These are phyloP conservation scores for Postia placenta DNA, from an alignment of 768 basidiomycete species.

Conservation along the genomic window DNA sequence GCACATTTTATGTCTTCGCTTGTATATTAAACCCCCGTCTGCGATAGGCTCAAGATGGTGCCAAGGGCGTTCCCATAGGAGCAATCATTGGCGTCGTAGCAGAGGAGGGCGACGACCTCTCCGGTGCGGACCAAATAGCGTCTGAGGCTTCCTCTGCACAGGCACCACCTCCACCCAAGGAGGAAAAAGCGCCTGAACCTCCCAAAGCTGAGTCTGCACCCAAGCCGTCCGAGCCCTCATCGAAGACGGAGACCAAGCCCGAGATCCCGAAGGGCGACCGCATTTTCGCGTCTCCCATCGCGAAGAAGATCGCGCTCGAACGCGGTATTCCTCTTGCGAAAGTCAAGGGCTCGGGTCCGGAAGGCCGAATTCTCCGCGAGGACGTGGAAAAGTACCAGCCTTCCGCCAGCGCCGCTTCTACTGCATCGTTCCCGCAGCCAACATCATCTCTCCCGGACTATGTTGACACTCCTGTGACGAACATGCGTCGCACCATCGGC, in stretches of 20 bases:
- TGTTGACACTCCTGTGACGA: constrained; percentile 83
- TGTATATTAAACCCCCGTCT: neutral
- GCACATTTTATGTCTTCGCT: constrained; percentile 8
- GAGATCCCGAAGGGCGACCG: constrained; percentile 65
- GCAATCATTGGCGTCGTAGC: constrained; percentile 85
- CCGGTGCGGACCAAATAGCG: constrained; percentile 72
- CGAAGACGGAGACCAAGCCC: constrained; percentile 39
- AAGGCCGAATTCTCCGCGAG: constrained; percentile 89
- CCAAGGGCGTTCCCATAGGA: constrained; percentile 86
- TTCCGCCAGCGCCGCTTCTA: constrained; percentile 31
- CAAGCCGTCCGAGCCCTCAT: constrained; percentile 27
- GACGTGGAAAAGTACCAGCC: constrained; percentile 91
- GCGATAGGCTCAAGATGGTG: constrained; percentile 67
- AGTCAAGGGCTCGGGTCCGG: constrained; percentile 90
- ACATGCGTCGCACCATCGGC: constrained; percentile 94
- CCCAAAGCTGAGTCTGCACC: constrained; percentile 33
- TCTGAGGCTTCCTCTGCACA: constrained; percentile 48
- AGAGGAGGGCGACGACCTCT: constrained; percentile 93
- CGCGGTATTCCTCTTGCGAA: constrained; percentile 85
- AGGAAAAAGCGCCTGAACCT: constrained; percentile 36
- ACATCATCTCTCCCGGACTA: constrained; percentile 65
- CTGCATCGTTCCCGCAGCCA: constrained; percentile 38
- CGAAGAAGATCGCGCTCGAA: constrained; percentile 95
- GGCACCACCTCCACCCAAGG: constrained; percentile 29
- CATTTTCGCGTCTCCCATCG: constrained; percentile 93